Base-by-base conservation (phyloP, 805 yeast genomes). In the Phaffomyces antillensis region DNA sequence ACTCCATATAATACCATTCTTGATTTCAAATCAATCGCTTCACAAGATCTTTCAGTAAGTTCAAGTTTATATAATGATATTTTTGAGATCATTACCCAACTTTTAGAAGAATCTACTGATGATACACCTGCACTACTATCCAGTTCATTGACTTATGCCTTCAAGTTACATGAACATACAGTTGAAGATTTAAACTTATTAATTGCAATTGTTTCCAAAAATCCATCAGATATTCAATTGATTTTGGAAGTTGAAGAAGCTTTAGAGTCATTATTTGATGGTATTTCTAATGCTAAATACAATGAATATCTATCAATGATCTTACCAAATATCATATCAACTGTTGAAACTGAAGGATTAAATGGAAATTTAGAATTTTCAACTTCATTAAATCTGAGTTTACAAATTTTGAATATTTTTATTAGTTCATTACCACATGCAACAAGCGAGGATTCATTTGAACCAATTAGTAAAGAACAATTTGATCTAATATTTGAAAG, bases 61-160 rank as follows among this genome's bases (percentile, higher is more conserved):
- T 32, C 47, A 7, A 48, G 44, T 15, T 52, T 59, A 26, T 52
- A 53, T 28, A 32, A 47, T 7, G 50, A 50, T 4, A 50, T 68
- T 11, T 56, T 76, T 9, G 33, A 61, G 3, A 49, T 53, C n/a
- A 46, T 53, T n/a, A 32, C 39, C 4, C 18, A 41, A 11, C 15
- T 91, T 10, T 57, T 74, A 4, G 75, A 72, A 2, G 83, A 77
- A 1, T 76, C 93, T 0, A 85, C 80, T 38, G 96, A 87, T 39
- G 98, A 90, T 55, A 76, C 96, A 0, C 79, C 85, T 32, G 76
- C 89, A 1, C 71, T 84, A 39, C 62, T 90, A 36, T 71, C 86
- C 12, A 96, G 89, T 58, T 75, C 84, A 0, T 62, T 86, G n/a
- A 70, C 80, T 1, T 70, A 73, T 3, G 75, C 81, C 1, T 73